Evolutionary conservation across 495 filamentous ascomycete genomes (phyloP), one percentile per base, ranked within the genome.

Genomic region (Thermothielavioides terrestris): DNA sequence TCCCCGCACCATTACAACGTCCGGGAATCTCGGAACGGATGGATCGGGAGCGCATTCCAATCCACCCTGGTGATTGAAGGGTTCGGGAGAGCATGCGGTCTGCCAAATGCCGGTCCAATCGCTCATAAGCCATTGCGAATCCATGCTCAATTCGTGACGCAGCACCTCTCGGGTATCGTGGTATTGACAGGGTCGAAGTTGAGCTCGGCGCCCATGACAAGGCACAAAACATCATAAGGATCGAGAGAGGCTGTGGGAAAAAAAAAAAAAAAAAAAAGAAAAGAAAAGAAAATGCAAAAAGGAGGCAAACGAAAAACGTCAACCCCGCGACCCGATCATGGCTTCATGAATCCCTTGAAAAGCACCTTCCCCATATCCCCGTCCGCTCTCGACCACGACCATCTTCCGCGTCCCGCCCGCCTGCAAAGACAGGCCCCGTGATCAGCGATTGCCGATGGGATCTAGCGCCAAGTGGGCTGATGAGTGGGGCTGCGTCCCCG

Each of bases 161-260:
- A 26, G 35, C 18, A 40, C 25, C n/a, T n/a, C 18, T 46, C 35
- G 50, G 42, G 42, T 52, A 52, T 52, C 42, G 42, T 52, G 42
- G 9, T 41, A 52, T 45, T 37, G 42, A 41, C 15, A 22, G 23
- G 42, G 42, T 46, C 42, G 18, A 30, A 52, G 18, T 15, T 27
- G 22, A 22, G 15, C 26, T 40, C 20, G 17, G 20, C 32, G 5
- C 15, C 25, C 22, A 20, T 31, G 25, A 46, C 23, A 27, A 8
- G 43, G 14, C 14, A 9, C 15, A 25, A 46, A 40, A 15, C 15
- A 42, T 21, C 32, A 12, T 25, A 40, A 30, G 17, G 25, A 15
- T 6, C 18, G 15, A 45, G 14, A 38, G 11, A 34, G 11, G 12
- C 17, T n/a, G n/a, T n/a, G n/a, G n/a, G 9, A 3, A 45, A 51